Percentiles rank a stretch among this genome's conserved stretches.
Conservation (phyloP, 2,329 filamentous ascomycete species). For the Pseudocercospora eumusae region DNA sequence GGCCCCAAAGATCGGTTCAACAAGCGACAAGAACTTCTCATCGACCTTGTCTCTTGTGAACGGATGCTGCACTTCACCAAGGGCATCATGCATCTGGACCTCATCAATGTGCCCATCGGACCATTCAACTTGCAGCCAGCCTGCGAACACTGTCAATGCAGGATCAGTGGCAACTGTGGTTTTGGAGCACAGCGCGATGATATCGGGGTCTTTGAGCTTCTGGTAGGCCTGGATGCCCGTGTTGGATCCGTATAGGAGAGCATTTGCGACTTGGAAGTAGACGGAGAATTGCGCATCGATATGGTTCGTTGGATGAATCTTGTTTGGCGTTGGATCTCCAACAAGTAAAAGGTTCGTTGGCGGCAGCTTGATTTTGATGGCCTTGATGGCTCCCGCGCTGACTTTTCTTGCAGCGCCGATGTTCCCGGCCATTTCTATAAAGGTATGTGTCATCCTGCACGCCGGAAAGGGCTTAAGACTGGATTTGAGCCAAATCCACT, state of each 20-base stretch:
- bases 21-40: constrained; percentile 35
- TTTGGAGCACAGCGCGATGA: constrained; percentile 31
- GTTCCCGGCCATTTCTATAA: constrained; percentile 37
- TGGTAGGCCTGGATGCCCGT: constrained; percentile 36
- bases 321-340: constrained; percentile 41
- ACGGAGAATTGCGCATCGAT: constrained; percentile 43
- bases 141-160: constrained; percentile 30
- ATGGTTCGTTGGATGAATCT: constrained; percentile 40
- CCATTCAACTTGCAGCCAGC: constrained; percentile 31
- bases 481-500: constrained; percentile 34
- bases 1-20: constrained; percentile 30
- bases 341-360: constrained; percentile 35
- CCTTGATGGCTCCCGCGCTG: constrained; percentile 24
- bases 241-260: constrained; percentile 34
- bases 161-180: constrained; percentile 31
- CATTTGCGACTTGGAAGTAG: constrained; percentile 40
- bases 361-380: constrained; percentile 29
- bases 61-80: constrained; percentile 37
- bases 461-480: constrained; percentile 38
- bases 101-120: constrained; percentile 27
- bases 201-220: constrained; percentile 30
- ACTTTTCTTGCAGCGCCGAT: constrained; percentile 17
- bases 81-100: constrained; percentile 29
- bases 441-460: constrained; percentile 39
- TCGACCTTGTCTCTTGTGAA: constrained; percentile 36